These are phyloP conservation scores for Sporisorium graminicola DNA, from an alignment of 1,284 basidiomycete species.

Conservation along the genomic window DNA sequence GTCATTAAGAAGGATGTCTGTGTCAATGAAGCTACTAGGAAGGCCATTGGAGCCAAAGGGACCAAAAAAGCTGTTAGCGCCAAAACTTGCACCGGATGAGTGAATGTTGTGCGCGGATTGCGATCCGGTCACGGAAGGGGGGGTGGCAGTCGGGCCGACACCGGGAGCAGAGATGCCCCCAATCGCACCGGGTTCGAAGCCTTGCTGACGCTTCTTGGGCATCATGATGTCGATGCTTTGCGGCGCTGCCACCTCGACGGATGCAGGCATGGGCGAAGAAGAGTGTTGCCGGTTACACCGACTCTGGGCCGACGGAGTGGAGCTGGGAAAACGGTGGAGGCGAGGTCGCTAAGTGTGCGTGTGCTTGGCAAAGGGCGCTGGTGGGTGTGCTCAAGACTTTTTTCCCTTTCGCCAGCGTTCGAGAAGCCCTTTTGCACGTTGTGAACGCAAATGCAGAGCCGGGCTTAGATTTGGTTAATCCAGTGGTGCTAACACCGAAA, in stretches of 20 bases:
- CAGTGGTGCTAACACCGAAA: background rate
- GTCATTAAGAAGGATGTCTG: conserved; percentile 56
- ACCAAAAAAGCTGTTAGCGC: conserved; percentile 37
- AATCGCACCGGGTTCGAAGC: conserved; percentile 38
- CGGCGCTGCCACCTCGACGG: conserved; percentile 32
- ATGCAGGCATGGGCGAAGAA: conserved; percentile 27
- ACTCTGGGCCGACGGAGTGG: background rate
- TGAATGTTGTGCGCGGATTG: conserved; percentile 11
- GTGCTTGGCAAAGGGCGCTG: background rate
- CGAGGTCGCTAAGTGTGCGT: background rate
- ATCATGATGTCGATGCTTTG: conserved; percentile 51
- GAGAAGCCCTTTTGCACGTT: conserved; percentile 1
- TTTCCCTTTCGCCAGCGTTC: background rate
- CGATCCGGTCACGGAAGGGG: conserved; percentile 9
- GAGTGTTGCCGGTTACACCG: background rate
- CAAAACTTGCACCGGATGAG: conserved; percentile 7
- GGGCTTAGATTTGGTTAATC: conserved; percentile 10
- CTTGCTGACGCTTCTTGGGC: conserved; percentile 55
- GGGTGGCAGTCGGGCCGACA: conserved; percentile 14
- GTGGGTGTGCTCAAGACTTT: conserved; percentile 6
- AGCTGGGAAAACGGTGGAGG: conserved; percentile 2
- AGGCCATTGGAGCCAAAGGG: conserved; percentile 39
- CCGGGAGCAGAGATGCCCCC: conserved; percentile 16
- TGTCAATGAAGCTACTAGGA: conserved; percentile 56
- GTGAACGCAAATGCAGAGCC: conserved; percentile 4